Percentiles rank a stretch among this genome's conserved stretches.
Conservation (phyloP, 768 basidiomycete species). For the Suillus subalutaceus region DNA sequence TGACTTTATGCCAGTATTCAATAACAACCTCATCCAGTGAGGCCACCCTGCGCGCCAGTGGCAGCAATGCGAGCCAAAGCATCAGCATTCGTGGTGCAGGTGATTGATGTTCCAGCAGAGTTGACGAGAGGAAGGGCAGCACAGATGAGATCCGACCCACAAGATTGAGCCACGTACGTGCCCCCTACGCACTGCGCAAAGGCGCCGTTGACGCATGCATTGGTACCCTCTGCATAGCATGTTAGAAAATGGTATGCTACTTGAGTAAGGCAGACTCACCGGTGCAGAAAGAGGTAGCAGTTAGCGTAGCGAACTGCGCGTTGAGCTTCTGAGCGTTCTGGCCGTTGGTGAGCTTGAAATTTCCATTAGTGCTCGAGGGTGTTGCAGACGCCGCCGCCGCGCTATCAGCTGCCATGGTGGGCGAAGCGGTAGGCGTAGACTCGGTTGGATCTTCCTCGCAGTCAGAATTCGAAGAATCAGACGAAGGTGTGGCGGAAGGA, state of each 20-base stretch:
- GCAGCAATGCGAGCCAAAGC: conserved; percentile 42
- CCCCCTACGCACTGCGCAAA: conserved; percentile 61
- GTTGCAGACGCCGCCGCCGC: conserved; percentile 13
- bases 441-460: conserved; percentile 9
- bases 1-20: background rate
- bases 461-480: conserved; percentile 9
- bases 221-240: conserved; percentile 31
- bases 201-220: conserved; percentile 50
- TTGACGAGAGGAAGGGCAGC: conserved; percentile 59
- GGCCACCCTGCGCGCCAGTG: conserved; percentile 48
- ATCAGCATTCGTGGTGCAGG: conserved; percentile 52
- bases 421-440: background rate
- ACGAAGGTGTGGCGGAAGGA: conserved; percentile 4
- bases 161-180: conserved; percentile 35
- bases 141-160: conserved; percentile 38
- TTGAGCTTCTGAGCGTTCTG: conserved; percentile 54
- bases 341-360: conserved; percentile 41
- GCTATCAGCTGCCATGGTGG: conserved; percentile 3
- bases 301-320: conserved; percentile 52
- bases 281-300: conserved; percentile 48
- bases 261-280: conserved; percentile 15
- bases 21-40: conserved; percentile 35
- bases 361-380: conserved; percentile 3
- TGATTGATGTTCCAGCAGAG: conserved; percentile 51
- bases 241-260: conserved; percentile 19